A percentile compares a stretch with the other conserved stretches of the same genome.
Conservation (phyloP, 2,329 filamentous ascomycete genomes). For the Ceratocystiopsis brevicomis region DNA sequence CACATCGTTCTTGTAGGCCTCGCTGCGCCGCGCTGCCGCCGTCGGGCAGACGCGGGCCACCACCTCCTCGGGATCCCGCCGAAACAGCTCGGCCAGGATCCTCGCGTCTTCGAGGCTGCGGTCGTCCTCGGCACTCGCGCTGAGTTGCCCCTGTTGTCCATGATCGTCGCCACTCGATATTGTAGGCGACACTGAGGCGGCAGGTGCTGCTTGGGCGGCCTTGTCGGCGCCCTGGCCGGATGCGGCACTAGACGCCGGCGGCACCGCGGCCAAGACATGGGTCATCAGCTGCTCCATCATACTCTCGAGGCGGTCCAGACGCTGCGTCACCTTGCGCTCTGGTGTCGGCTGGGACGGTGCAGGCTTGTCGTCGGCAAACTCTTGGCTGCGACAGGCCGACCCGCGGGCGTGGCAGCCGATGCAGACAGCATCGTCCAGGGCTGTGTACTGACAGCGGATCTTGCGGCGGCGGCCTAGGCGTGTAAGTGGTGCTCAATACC, state of each 20-base stretch:
- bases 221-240: no score
- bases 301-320: constrained; percentile 26
- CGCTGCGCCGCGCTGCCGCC: background rate
- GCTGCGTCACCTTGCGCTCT: constrained; percentile 22
- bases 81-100: background rate
- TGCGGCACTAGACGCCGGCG: no score
- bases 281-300: constrained; percentile 27
- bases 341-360: constrained; percentile 10
- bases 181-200: no score
- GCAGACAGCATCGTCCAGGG: constrained; percentile 21
- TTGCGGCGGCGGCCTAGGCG: constrained; percentile 24
- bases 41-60: constrained; percentile 5
- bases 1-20: constrained; percentile 7
- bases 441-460: constrained; percentile 26
- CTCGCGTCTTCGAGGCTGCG: background rate
- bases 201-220: no score
- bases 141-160: background rate
- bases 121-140: background rate
- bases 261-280: constrained; percentile 13
- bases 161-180: background rate
- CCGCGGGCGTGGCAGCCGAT: constrained; percentile 24
- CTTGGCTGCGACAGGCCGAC: constrained; percentile 25
- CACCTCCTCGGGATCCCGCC: constrained; percentile 1
- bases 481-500: no score
- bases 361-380: constrained; percentile 20